Evolutionary conservation across 345 rosid genomes (phyloP), one percentile per base, ranked within the genome.

Genomic region (Garcia nutans): DNA sequence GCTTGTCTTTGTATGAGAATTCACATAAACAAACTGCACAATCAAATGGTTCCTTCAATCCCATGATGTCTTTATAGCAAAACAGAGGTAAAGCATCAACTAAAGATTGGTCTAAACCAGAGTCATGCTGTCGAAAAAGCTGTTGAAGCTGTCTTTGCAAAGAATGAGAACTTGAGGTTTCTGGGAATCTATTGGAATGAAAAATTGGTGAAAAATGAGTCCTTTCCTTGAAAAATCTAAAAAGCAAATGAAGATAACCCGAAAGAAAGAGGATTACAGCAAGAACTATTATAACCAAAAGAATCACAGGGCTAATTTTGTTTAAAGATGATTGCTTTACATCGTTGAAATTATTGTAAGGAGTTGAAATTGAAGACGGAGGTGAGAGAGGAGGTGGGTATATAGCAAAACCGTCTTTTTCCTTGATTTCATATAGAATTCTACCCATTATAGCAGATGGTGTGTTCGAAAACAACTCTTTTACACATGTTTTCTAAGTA

Each of bases 1-100:
- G 90, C 78, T 80, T 87, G 81, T 92, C 91, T 0, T 64, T 73
- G 31, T 83, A 85, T 1, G 82, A 83, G 82, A 88, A 92, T 72
- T 90, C 97, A 71, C 83, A 84, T 3, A 92, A 80, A 78, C 97
- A 92, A 79, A 93, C 91, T 28, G 95, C 85, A 60, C 98, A 93
- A 80, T 91, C 97, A 55, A 88, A 90, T 59, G 91, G 87, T 72
- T 91, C 90, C 77, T 90, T 89, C 63, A 82, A 76, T 15, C 97
- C 97, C 67, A 79, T 81, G 72, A 90, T 74, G 50, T 91, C 88
- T 77, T 81, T 84, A 82, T 86, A 93, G 44, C 75, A 64, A 74
- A 93, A 93, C 52, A 93, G 81, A 8, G 97, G 98, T 64, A 93
- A 63, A 52, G 90, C 88, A 70, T 91, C 98, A 49, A 93, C 80